A percentile compares a stretch with the other conserved stretches of the same genome.
Evolutionary conservation across 176 grass and related monocot genomes (phyloP).

Genomic region (Luzula sylvatica): DNA sequence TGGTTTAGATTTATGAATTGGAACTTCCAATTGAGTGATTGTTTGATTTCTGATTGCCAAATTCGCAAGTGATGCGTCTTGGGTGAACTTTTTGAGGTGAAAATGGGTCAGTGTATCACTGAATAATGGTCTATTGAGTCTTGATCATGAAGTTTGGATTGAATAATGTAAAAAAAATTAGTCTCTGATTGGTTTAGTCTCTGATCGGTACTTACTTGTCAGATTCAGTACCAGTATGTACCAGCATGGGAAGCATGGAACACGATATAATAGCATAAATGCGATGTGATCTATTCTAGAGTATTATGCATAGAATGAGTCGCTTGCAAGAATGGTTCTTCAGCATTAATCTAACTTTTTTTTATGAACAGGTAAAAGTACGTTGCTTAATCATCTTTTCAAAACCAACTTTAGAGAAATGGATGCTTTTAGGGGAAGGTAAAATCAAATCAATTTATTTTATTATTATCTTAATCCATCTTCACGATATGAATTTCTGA

Average conservation of each 20-base stretch:
- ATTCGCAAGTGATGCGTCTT: not conserved
- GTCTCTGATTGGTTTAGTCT: too few species aligned
- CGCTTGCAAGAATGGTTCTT: too few species aligned
- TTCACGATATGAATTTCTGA: not conserved
- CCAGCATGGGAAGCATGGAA: too few species aligned
- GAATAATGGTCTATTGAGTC: too few species aligned
- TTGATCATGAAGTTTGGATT: too few species aligned
- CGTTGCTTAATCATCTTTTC: slow-evolving; percentile 79
- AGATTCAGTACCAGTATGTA: not conserved
- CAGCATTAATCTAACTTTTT: not conserved
- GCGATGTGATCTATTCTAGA: too few species aligned
- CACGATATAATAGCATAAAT: too few species aligned
- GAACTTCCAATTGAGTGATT: not conserved
- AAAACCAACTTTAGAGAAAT: slow-evolving; percentile 66
- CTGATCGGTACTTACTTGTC: not conserved
- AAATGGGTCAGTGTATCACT: too few species aligned
- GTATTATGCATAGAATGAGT: too few species aligned
- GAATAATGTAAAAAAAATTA: too few species aligned
- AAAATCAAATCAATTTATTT: slow-evolving; percentile 13
- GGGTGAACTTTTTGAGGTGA: too few species aligned
- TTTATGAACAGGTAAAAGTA: slow-evolving; percentile 63
- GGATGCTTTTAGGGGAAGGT: slow-evolving; percentile 85
- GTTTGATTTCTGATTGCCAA: not conserved
- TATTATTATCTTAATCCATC: not conserved
- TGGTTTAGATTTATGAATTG: not conserved